Conservation (phyloP, 2,329 filamentous ascomycete genomes). For the Podosphaera fusca region DNA sequence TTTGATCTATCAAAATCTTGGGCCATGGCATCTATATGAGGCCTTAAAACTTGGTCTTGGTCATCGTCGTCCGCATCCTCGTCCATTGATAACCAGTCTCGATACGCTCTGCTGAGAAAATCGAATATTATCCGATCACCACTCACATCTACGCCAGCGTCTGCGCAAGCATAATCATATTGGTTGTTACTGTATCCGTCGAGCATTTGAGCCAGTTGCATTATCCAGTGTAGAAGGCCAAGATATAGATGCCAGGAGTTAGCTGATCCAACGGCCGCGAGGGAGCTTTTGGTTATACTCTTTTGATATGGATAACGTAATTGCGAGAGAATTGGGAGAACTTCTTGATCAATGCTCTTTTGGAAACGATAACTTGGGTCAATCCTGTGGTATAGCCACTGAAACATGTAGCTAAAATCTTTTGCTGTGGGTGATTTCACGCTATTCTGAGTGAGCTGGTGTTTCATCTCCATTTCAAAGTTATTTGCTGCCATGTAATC, state of each 20-base stretch:
- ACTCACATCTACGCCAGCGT: conserved; percentile 67
- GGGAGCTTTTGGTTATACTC: conserved; percentile 88
- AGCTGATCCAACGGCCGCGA: conserved; percentile 81
- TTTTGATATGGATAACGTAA: conserved; percentile 86
- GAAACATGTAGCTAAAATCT: conserved; percentile 94
- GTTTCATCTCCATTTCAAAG: conserved; percentile 95
- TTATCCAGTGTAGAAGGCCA: conserved; percentile 92
- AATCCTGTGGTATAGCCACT: conserved; percentile 91
- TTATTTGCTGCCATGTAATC: conserved; percentile 87
- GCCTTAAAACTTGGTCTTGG: conserved; percentile 52
- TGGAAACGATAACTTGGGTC: conserved; percentile 84
- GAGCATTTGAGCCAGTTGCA: conserved; percentile 89
- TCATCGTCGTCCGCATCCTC: conserved; percentile 75
- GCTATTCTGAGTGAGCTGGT: conserved; percentile 72
- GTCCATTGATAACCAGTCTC: conserved; percentile 82
- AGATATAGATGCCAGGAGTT: conserved; percentile 84
- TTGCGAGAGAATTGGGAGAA: conserved; percentile 78
- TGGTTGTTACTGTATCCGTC: conserved; percentile 56
- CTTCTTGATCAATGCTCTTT: conserved; percentile 87
- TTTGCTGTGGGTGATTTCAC: conserved; percentile 92
- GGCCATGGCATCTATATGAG: conserved; percentile 75
- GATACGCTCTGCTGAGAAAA: conserved; percentile 74
- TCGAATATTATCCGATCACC: conserved; percentile 87
- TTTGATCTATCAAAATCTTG: conserved; percentile 69
- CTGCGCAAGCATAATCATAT: conserved; percentile 77